A percentile compares a stretch with the other conserved stretches of the same genome.
These are phyloP conservation scores for Parmelia sp. DNA, from an alignment of 495 filamentous ascomycete species.

Conservation along the genomic window DNA sequence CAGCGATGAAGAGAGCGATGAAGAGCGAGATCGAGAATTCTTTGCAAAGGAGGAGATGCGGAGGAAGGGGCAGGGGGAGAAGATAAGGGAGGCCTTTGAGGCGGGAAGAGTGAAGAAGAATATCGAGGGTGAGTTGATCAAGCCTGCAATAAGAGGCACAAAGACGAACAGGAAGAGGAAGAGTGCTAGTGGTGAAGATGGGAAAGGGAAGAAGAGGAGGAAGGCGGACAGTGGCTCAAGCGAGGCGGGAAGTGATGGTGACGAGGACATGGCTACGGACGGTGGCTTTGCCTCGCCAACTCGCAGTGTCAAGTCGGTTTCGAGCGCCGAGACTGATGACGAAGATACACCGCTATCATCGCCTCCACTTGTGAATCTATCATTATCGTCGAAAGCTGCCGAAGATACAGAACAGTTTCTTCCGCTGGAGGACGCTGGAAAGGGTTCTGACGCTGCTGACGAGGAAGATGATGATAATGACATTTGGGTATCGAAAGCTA, in stretches of 20 bases:
- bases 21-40: constrained; percentile 59
- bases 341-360: constrained; percentile 32
- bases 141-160: constrained; percentile 22
- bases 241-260: constrained; percentile 26
- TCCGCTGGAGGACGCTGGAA: background rate
- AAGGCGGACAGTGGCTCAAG: constrained; percentile 18
- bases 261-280: constrained; percentile 25
- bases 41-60: constrained; percentile 61
- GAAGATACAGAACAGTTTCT: constrained; percentile 25
- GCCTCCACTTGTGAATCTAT: constrained; percentile 18
- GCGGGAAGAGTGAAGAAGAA: constrained; percentile 47
- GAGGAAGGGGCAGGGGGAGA: constrained; percentile 44
- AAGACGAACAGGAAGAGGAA: constrained; percentile 34
- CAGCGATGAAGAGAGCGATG: constrained; percentile 74
- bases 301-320: constrained; percentile 19
- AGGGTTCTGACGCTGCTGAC: background rate
- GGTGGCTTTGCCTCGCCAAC: constrained; percentile 21
- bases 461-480: constrained; percentile 32
- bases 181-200: constrained; percentile 30
- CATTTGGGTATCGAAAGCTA: constrained; percentile 28
- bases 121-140: constrained; percentile 30
- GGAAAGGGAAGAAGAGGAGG: constrained; percentile 23
- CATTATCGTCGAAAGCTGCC: background rate
- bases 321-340: constrained; percentile 8
- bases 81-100: constrained; percentile 45